A percentile compares a stretch with the other conserved stretches of the same genome.
Evolutionary conservation across 805 yeast species (phyloP).

Genomic region (Tetrapisispora nanseiensis): DNA sequence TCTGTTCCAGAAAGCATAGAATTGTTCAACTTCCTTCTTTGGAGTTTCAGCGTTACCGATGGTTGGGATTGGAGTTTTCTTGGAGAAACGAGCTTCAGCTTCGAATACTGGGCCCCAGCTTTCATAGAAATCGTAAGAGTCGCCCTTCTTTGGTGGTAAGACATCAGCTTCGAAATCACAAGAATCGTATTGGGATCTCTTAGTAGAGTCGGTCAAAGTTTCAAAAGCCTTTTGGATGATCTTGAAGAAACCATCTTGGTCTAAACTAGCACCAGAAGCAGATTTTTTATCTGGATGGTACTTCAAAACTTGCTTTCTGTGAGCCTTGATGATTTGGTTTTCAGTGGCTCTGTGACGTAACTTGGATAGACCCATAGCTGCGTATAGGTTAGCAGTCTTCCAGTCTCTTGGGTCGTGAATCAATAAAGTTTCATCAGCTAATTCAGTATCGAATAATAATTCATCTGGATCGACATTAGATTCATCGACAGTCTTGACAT

Average conservation of each 20-base stretch:
- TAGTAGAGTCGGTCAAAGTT: slow-evolving; percentile 70
- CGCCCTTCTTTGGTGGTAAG: slow-evolving; percentile 57
- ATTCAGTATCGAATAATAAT: slow-evolving; percentile 38
- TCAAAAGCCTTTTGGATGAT: slow-evolving; percentile 96
- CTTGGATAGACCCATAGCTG: slow-evolving; percentile 87
- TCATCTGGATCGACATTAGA: slow-evolving; percentile 48
- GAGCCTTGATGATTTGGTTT: slow-evolving; percentile 91
- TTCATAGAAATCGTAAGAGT: slow-evolving; percentile 73
- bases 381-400: slow-evolving; percentile 93
- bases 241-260: slow-evolving; percentile 94
- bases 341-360: slow-evolving; percentile 86
- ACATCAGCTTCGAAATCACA: slow-evolving; percentile 87
- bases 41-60: slow-evolving; percentile 61
- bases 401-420: slow-evolving; percentile 95
- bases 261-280: slow-evolving; percentile 70
- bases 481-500: slow-evolving; percentile 63
- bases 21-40: slow-evolving; percentile 74
- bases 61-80: slow-evolving; percentile 76
- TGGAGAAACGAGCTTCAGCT: slow-evolving; percentile 86
- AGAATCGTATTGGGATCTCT: slow-evolving; percentile 91
- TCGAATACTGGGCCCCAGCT: slow-evolving; percentile 90
- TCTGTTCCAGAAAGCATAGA: slow-evolving; percentile 87
- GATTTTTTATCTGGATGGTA: slow-evolving; percentile 99
- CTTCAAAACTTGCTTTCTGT: slow-evolving; percentile 89
- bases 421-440: slow-evolving; percentile 72